phyloP scores from a whole-genome alignment of 2,329 filamentous ascomycete species.

The Rasamsonia emersonii region DNA sequence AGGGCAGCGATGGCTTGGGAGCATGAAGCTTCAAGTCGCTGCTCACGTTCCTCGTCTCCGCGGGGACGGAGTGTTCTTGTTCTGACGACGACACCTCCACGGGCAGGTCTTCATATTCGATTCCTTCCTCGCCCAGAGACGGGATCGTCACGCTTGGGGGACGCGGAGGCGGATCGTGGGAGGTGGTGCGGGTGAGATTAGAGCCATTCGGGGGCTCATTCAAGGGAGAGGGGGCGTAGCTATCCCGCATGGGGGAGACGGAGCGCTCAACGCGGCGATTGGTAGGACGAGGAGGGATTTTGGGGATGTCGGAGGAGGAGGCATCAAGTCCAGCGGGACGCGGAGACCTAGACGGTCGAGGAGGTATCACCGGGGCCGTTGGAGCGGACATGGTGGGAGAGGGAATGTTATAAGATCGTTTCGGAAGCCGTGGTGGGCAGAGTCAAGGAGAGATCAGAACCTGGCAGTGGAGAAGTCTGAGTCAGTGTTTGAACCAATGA shows the following conservation, averaged over 20 bases:
- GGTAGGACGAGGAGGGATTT: slow-evolving; percentile 68
- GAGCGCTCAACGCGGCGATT: slow-evolving; percentile 62
- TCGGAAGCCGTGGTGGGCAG: no score
- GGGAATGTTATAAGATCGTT: slow-evolving; percentile 6
- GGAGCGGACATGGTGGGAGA: slow-evolving; percentile 32
- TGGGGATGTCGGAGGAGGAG: slow-evolving; percentile 50
- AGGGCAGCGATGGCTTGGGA: slow-evolving; percentile 77
- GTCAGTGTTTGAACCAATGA: no score
- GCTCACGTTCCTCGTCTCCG: slow-evolving; percentile 69
- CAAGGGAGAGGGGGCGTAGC: slow-evolving; percentile 77
- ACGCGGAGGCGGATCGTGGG: slow-evolving; percentile 41
- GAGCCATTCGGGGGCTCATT: slow-evolving; percentile 54
- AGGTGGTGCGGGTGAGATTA: slow-evolving; percentile 21
- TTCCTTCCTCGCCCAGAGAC: slow-evolving; percentile 79
- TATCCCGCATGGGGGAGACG: slow-evolving; percentile 65
- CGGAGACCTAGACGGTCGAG: slow-evolving; percentile 50
- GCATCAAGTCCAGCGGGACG: slow-evolving; percentile 35
- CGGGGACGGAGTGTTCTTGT: slow-evolving; percentile 42
- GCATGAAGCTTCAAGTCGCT: slow-evolving; percentile 80
- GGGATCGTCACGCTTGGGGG: slow-evolving; percentile 74
- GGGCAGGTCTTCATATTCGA: slow-evolving; percentile 66
- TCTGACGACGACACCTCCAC: slow-evolving; percentile 36
- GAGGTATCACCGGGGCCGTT: slow-evolving; percentile 51
- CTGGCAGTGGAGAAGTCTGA: no score
- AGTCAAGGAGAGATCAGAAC: no score